Evolutionary conservation across 805 yeast species (phyloP), one percentile per base, ranked within the genome.

Genomic region (Ogataea pini): DNA sequence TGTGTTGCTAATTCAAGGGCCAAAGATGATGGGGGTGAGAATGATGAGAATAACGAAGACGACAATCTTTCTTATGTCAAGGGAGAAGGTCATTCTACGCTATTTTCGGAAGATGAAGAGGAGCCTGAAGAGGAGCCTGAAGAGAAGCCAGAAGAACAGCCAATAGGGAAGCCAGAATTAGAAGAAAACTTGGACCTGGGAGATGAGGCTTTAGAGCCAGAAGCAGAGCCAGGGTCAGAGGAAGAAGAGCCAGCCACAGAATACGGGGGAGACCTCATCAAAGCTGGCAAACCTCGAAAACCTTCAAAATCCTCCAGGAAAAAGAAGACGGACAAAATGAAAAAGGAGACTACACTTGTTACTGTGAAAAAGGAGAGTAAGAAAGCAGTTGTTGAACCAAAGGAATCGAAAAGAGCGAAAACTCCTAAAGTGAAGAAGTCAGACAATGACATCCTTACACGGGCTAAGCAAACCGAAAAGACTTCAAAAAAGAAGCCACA

Each of bases 1-100:
- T 65, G 68, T 43, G 47, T 61, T 1, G 48, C 42, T 20, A 53
- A 50, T 5, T 58, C 60, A 1, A 50, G 9, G n/a, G 37, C 7
- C 7, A 20, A 34, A 10, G n/a, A 34, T 8, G 37, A 17, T 7
- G 60, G 16, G 54, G 46, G 8, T 36, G 27, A 39, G 33, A 24
- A 16, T 39, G 42, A 32, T 49, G 42, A 18, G 17, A 44, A 33
- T 4, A 42, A 42, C 12, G 48, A 29, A 12, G 27, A 18, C 12
- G 20, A 13, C n/a, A 36, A 22, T 22, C 25, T 22, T 22, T 22
- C 25, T 22, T 22, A 22, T 8, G 25, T 14, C 56, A 54, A 34
- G 14, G 37, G 17, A 18, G 28, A 37, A 25, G 41, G 27, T n/a
- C 29, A 25, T n/a, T 37, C 41, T 25, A 37, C 18, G 14, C 4